phyloP scores from a whole-genome alignment of 768 basidiomycete species.

The Boletales sp. region DNA sequence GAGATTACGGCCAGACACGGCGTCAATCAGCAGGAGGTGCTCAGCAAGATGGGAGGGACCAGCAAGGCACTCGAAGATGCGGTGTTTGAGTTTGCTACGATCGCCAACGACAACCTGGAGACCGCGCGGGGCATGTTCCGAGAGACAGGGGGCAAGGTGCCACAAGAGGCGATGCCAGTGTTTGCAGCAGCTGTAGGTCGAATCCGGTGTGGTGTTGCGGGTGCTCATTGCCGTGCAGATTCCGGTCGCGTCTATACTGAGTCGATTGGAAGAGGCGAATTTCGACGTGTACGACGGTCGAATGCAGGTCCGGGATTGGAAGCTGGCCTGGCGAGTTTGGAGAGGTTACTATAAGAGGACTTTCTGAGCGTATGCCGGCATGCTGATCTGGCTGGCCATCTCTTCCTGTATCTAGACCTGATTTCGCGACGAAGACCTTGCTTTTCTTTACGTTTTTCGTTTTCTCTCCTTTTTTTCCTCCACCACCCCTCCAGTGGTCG shows the following conservation, averaged over 20 bases:
- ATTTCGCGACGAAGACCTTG: background rate
- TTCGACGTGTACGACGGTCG: conserved; percentile 70
- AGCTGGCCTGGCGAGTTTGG: conserved; percentile 72
- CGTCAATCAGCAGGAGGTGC: conserved; percentile 77
- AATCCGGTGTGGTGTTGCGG: background rate
- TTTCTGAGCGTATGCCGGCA: conserved; percentile 34
- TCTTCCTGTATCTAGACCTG: conserved; percentile 3
- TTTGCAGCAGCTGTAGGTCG: conserved; percentile 67
- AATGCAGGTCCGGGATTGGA: conserved; percentile 69
- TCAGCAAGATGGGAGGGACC: conserved; percentile 44
- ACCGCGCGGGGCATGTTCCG: conserved; percentile 71
- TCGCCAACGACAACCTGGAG: conserved; percentile 75
- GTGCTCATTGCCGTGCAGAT: conserved; percentile 41
- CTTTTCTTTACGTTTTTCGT: background rate
- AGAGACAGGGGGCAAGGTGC: conserved; percentile 50
- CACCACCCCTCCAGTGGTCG: background rate
- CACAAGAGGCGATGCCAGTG: conserved; percentile 59
- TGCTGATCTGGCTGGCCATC: conserved; percentile 13
- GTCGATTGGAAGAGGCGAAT: conserved; percentile 59
- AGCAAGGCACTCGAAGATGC: conserved; percentile 70
- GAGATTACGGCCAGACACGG: conserved; percentile 78
- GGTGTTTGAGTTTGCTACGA: conserved; percentile 77
- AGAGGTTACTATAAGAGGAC: conserved; percentile 44
- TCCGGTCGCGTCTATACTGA: conserved; percentile 62
- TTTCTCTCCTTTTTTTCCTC: background rate